These are phyloP conservation scores for Groenewaldozyma sp. DNA, from an alignment of 1,139 yeast species.

Conservation along the genomic window DNA sequence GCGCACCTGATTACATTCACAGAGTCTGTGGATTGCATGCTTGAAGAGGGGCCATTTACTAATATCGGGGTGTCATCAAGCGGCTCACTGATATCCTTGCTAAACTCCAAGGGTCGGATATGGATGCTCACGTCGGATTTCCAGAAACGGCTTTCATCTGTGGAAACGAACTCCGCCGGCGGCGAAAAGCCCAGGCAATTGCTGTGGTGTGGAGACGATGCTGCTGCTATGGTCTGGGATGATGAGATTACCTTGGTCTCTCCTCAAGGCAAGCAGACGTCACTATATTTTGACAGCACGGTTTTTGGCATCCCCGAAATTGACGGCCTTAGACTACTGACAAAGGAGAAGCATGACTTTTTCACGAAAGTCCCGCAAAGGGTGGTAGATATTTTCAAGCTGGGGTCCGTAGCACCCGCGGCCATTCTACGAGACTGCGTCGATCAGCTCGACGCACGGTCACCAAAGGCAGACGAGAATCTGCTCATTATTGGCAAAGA, in stretches of 20 bases:
- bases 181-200: constrained; percentile 34
- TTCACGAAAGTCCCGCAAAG: constrained; percentile 53
- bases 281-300: constrained; percentile 37
- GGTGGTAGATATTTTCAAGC: constrained; percentile 56
- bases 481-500: constrained; percentile 46
- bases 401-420: constrained; percentile 79
- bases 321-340: constrained; percentile 67
- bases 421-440: constrained; percentile 78
- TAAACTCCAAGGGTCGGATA: constrained; percentile 39
- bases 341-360: constrained; percentile 51
- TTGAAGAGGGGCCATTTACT: constrained; percentile 47
- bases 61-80: constrained; percentile 50
- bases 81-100: constrained; percentile 51
- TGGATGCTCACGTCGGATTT: constrained; percentile 48
- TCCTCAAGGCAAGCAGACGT: constrained; percentile 52
- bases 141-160: constrained; percentile 44
- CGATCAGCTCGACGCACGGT: constrained; percentile 56
- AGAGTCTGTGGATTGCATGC: constrained; percentile 18
- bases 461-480: constrained; percentile 81
- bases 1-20: constrained; percentile 22
- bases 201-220: constrained; percentile 84
- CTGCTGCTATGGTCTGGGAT: constrained; percentile 48
- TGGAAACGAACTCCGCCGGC: constrained; percentile 11
- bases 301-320: constrained; percentile 40
- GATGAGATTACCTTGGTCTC: constrained; percentile 68